Base-by-base conservation (phyloP, 1,284 basidiomycete species). In the Heterobasidion annosum region DNA sequence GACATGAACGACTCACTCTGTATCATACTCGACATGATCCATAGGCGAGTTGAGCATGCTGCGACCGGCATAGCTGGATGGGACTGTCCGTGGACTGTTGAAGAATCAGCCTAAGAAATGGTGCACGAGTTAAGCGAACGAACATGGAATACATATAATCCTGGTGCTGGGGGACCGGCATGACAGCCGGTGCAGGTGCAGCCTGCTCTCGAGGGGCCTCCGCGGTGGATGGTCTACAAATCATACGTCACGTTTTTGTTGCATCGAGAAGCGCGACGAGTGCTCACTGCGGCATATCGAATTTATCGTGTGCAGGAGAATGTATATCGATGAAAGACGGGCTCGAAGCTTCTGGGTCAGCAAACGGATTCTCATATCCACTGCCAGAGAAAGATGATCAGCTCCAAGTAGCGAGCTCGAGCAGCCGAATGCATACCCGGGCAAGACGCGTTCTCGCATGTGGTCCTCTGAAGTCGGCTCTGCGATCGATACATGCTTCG, bases 1-100 rank as follows among this genome's bases (percentile, higher is more conserved):
- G 10, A 12, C 37, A 40, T 8, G 18, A 19, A 10, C 19, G 16
- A 53, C 59, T 32, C 53, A 60, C 59, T 60, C 59, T 15, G 54
- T 57, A 18, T 60, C 58, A 34, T 54, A 57, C 1, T 50, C 54
- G 3, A 44, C 25, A 10, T 34, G 43, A n/a, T 60, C 59, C 32
- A 50, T 52, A 13, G 54, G 53, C 3, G 51, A 47, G 18, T 51
- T 54, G 33, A 55, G n/a, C 16, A 25, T 44, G 35, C 34, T 15
- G 19, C 55, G 44, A 10, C 43, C 53, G 37, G 40, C 34, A 8
- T 54, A 34, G 32, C 49, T 56, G 16, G 58, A 54, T 13, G 58
- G 54, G 7, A 16, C 55, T 1, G 44, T 54, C 19, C 56, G 58
- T 44, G 58, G 58, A 48, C 58, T 59, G 37, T 40, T 7, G 37